Base-by-base conservation (phyloP, 768 basidiomycete genomes). In the Mycena crocata region DNA sequence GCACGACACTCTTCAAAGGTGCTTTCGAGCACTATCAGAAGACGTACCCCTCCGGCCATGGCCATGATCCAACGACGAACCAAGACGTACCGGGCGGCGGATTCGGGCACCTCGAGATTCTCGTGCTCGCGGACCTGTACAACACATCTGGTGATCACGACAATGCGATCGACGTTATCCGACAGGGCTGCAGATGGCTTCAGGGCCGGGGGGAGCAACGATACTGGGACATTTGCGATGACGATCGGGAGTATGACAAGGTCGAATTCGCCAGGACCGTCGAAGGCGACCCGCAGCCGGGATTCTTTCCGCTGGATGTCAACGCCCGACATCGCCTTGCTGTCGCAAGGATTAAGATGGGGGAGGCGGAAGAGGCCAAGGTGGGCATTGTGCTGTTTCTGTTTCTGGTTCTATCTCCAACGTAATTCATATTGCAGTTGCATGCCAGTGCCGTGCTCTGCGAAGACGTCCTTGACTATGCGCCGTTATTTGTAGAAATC, bases 171-270 rank as follows among this genome's bases (percentile, higher is more conserved):
- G 82, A 86, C 21, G 86, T 88, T 1, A 90, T 97, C 61, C 85
- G 92, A 56, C 84, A 83, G 54, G 97, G 96, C 1, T 91, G 88
- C 61, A 81, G 97, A 57, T 99, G 97, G 97, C 78, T 98, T 13
- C 94, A 98, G 76, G 94, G 94, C 0, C 82, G 97, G 35, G 82
- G 80, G 32, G 81, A 86, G 48, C 91, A 92, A 71, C 84, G 83
- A 59, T 90, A 91, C 64, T 98, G 96, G 95, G 93, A 95, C 68
- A 78, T 85, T 23, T 87, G 89, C 55, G 88, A 87, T 34, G 97
- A 99, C 75, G 97, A 99, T 74, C 83, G 96, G 57, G 97, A 99
- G 77, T 99, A 88, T 73, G 94, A 95, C 73, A n/a, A 34, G 5
- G 75, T 79, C 49, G 76, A 79, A 71, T 68, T 79, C 68, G 71